Base-by-base conservation (phyloP, 2,329 filamentous ascomycete species). In the Sporothrix humicola region DNA sequence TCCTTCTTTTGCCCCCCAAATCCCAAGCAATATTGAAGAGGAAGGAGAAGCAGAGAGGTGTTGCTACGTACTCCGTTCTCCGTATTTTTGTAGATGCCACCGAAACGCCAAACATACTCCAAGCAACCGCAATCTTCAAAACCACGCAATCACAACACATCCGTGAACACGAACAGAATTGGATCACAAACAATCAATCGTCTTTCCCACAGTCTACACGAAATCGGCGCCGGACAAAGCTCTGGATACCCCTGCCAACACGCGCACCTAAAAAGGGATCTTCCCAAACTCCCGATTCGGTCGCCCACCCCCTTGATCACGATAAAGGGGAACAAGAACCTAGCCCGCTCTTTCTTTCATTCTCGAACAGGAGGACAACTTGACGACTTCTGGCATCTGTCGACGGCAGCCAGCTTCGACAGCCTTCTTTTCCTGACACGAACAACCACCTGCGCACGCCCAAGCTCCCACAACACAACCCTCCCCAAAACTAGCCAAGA, bases 401-500 rank as follows among this genome's bases (percentile, higher is more conserved):
- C 46, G 46, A 68, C 46, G 8, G 7, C 58, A 61, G 8, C 23
- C 17, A 63, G 42, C 65, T 46, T 66, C 42, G 10, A 26, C 61
- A 6, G 3, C 15, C 20, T 15, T 37, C 23, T 52, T 12, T 31
- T 13, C 46, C 15, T 2, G 7, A 26, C 9, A 48, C 12, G n/a
- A 44, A 37, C 50, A 13, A 31, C 23, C 15, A 50, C 9, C 65
- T 7, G 65, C 65, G 65, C 65, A 52, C 63, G 63, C 63, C 44
- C 63, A 52, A 37, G 15, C 65, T 37, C n/a, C 46, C 20, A 37
- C 46, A 52, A 23, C 46, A 52, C 23, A 68, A 52, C 2, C 37
- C 52, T 9, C 58, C 31, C 31, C 31, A 2, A 17, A 56, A 50
- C 56, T 65, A 59, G 46, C 54, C 69, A 69, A 72, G 42, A 77